Percentiles rank a stretch among this genome's conserved stretches.
phyloP scores from a whole-genome alignment of 1,284 basidiomycete species.

The Peniophora sp. region DNA sequence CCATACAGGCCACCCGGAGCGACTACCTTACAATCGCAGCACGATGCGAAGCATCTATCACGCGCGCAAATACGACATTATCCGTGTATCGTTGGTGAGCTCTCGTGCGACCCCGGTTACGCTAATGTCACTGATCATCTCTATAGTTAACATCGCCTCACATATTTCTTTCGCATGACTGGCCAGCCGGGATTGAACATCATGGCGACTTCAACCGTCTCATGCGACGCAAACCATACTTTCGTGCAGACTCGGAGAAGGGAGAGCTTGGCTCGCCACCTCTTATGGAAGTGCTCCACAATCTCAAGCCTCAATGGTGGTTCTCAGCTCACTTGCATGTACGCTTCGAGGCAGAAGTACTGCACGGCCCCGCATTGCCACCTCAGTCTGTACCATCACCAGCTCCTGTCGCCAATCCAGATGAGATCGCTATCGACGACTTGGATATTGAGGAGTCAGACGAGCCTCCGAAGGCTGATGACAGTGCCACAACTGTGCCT shows the following conservation, averaged over 20 bases:
- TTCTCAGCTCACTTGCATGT: slow-evolving; percentile 94
- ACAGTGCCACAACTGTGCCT: neutral
- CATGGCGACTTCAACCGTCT: slow-evolving; percentile 69
- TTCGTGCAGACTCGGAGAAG: slow-evolving; percentile 65
- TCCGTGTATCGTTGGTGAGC: slow-evolving; percentile 72
- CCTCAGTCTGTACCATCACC: neutral
- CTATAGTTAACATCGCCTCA: slow-evolving; percentile 52
- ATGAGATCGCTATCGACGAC: slow-evolving; percentile 35
- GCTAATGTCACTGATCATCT: neutral
- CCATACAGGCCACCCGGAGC: slow-evolving; percentile 60
- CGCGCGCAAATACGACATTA: slow-evolving; percentile 80
- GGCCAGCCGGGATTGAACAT: slow-evolving; percentile 85
- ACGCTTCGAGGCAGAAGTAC: slow-evolving; percentile 66
- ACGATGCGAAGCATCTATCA: slow-evolving; percentile 88
- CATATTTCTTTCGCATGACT: slow-evolving; percentile 93
- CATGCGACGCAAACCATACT: slow-evolving; percentile 76
- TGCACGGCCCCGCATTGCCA: slow-evolving; percentile 30
- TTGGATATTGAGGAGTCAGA: slow-evolving; percentile 21
- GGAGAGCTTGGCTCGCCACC: slow-evolving; percentile 87
- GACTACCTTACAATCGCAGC: slow-evolving; percentile 59
- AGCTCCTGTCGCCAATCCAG: slow-evolving; percentile 21
- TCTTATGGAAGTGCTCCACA: slow-evolving; percentile 69
- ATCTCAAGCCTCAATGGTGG: slow-evolving; percentile 86
- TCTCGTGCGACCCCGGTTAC: neutral
- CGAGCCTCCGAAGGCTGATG: neutral